These are phyloP conservation scores for Astraeus odoratus DNA, from an alignment of 768 basidiomycete genomes.

Conservation along the genomic window DNA sequence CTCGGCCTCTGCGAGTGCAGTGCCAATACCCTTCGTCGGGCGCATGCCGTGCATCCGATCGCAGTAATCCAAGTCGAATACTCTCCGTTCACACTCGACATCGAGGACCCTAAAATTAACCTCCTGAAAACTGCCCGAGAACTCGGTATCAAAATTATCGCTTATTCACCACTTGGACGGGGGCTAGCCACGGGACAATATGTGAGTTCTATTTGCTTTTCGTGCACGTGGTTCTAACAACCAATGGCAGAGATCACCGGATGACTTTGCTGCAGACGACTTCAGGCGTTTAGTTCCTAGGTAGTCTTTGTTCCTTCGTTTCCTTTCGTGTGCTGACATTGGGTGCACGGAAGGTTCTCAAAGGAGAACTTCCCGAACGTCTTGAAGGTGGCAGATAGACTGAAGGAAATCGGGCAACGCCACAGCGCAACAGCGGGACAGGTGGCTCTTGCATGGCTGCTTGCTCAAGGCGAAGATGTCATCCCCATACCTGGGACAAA, in stretches of 20 bases:
- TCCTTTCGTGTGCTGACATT: neutral
- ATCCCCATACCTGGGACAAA: conserved; percentile 37
- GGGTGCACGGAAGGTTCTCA: conserved; percentile 19
- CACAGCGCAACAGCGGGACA: conserved; percentile 33
- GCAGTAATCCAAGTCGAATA: conserved; percentile 46
- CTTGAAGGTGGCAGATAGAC: conserved; percentile 29
- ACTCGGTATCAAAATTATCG: conserved; percentile 43
- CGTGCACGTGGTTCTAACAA: neutral
- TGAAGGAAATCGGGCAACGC: conserved; percentile 27
- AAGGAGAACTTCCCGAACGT: conserved; percentile 41
- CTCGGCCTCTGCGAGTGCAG: too few species aligned
- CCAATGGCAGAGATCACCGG: conserved; percentile 21
- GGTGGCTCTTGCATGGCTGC: conserved; percentile 35
- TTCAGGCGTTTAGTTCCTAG: conserved; percentile 16
- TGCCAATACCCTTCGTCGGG: conserved; percentile 41
- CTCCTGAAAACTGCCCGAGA: conserved; percentile 41
- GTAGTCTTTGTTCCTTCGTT: conserved; percentile 20
- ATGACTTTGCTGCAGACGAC: conserved; percentile 26
- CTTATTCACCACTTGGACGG: conserved; percentile 47
- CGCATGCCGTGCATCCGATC: conserved; percentile 44
- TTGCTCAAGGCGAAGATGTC: conserved; percentile 31
- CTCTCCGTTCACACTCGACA: conserved; percentile 41
- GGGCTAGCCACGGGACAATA: conserved; percentile 43
- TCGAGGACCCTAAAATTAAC: conserved; percentile 37
- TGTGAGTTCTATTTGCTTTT: conserved; percentile 19